Evolutionary conservation across 2,329 filamentous ascomycete species (phyloP).

Genomic region (Epichloe sylvatica): DNA sequence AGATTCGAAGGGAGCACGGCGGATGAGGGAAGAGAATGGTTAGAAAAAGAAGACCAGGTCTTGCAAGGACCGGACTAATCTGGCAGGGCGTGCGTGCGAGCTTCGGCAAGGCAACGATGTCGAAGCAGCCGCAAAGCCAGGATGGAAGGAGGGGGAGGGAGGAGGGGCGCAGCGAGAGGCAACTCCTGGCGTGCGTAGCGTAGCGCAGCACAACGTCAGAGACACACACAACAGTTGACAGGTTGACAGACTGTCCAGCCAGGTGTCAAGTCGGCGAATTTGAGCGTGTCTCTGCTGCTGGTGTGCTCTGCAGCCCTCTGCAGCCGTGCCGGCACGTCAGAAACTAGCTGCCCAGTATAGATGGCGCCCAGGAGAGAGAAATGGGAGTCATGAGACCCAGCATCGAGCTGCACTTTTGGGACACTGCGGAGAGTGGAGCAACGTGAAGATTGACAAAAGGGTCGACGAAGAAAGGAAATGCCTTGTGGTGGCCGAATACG

Average conservation of each 20-base stretch:
- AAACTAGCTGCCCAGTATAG: slow-evolving; percentile 1
- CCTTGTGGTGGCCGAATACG: background rate
- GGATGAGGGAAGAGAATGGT: slow-evolving; percentile 8
- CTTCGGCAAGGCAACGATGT: slow-evolving; percentile 1
- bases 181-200: too few relatives aligned
- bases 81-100: background rate
- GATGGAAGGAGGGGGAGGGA: background rate
- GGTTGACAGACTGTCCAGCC: background rate
- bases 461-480: background rate
- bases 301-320: too few relatives aligned
- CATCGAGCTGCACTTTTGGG: slow-evolving; percentile 1
- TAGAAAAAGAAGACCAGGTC: slow-evolving; percentile 4
- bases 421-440: too few relatives aligned
- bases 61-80: background rate
- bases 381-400: slow-evolving; percentile 1
- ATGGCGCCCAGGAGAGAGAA: background rate
- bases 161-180: background rate
- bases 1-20: background rate
- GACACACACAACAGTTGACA: background rate
- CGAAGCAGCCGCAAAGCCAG: slow-evolving; percentile 1
- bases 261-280: background rate
- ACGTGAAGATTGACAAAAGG: too few relatives aligned
- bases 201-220: too few relatives aligned
- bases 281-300: background rate
- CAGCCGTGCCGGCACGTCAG: background rate